Evolutionary conservation across 179 eudicot genomes (phyloP), one percentile per base, ranked within the genome.

Genomic region (Patellifolia procumbens): DNA sequence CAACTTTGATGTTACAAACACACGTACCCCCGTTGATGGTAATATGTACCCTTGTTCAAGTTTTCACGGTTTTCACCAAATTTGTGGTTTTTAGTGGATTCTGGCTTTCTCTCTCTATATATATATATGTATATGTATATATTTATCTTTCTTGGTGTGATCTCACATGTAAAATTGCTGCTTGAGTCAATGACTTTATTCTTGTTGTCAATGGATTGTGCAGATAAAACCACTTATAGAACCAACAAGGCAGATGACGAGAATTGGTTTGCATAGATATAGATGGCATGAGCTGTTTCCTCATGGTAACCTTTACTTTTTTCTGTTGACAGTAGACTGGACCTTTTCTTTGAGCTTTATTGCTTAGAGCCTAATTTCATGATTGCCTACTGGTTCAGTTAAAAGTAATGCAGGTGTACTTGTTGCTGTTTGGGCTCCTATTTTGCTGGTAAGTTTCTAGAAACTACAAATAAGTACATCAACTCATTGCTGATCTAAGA

Each of bases 211-310:
- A 43, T 76, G 73, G 74, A 76, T 73, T 72, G 29, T 87, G 82
- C 97, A 95, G 99, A 93, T 95, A 84, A 91, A 93, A 78, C 99
- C 99, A 39, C 96, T 95, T 55, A 93, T 95, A 70, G 80, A 83
- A 75, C 98, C 99, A 72, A 91, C 99, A 26, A 89, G 92, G 79
- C 88, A 91, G 71, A 95, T 95, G 70, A 85, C 93, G 95, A 87
- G 83, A 80, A 77, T 89, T 78, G 98, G 97, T 76, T 80, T 86
- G 20, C 89, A 86, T 72, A 83, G 82, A 37, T 86, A 91, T 67
- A 90, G 89, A 80, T 90, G 93, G 97, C 97, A 90, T 68, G 95
- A 91, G 82, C 89, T 91, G 74, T 89, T 91, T 60, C 99, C 99
- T 64, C 91, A 79, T 85, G 98, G 99, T 95, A 78, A 74, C 68